These are phyloP conservation scores for Stagonosporopsis cucurbitacearum DNA, from an alignment of 2,329 filamentous ascomycete genomes.

Conservation along the genomic window DNA sequence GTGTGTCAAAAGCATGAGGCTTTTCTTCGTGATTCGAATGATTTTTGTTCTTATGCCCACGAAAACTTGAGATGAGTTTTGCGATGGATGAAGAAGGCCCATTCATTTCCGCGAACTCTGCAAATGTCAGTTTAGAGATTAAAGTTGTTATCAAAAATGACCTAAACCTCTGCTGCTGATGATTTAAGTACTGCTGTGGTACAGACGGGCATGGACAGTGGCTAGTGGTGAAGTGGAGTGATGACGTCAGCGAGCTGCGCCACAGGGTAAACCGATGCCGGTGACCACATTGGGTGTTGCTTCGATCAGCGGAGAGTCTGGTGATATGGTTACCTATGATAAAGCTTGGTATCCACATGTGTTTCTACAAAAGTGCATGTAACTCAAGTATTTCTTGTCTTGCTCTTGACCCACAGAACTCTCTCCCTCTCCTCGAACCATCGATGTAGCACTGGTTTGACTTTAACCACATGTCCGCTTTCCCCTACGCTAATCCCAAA, in stretches of 20 bases:
- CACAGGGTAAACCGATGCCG: background rate
- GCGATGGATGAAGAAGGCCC: constrained; percentile 35
- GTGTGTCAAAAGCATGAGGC: constrained; percentile 16
- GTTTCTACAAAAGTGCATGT: no score
- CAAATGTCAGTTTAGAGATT: constrained; percentile 20
- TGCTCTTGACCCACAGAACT: constrained; percentile 39
- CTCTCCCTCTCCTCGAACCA: constrained; percentile 65
- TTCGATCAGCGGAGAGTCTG: background rate
- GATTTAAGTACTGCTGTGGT: background rate
- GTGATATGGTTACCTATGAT: no score
- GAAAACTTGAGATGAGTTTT: constrained; percentile 38
- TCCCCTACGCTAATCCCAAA: constrained; percentile 49
- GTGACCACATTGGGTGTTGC: constrained; percentile 1
- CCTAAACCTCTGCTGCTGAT: background rate
- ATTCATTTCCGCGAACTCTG: constrained; percentile 16
- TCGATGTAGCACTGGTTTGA: constrained; percentile 74
- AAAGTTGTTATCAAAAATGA: no score
- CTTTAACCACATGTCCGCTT: constrained; percentile 36
- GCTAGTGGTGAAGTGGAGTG: no score
- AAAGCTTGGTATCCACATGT: background rate
- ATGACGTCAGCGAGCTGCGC: constrained; percentile 18
- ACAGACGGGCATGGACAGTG: background rate
- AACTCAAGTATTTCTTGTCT: constrained; percentile 13
- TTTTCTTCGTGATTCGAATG: background rate
- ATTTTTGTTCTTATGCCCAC: constrained; percentile 10